Conservation (phyloP, 495 filamentous ascomycete genomes). For the Chaetomium fimeti region DNA sequence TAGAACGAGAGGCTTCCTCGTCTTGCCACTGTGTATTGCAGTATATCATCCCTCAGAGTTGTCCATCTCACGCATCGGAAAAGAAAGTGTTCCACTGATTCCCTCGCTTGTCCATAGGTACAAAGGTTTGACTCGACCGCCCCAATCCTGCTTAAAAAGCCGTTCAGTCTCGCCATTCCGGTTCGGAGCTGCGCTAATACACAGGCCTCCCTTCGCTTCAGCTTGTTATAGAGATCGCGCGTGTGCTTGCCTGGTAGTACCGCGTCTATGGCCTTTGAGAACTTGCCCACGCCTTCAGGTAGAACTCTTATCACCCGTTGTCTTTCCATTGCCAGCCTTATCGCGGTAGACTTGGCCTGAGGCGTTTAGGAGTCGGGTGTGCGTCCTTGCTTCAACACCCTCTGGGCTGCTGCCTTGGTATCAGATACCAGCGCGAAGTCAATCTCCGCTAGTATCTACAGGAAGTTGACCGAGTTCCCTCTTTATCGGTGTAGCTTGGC, state of each 20-base stretch:
- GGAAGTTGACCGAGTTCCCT: slow-evolving; percentile 18
- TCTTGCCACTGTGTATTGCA: slow-evolving; percentile 35
- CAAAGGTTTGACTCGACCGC: slow-evolving; percentile 24
- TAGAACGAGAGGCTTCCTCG: slow-evolving; percentile 37
- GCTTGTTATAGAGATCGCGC: slow-evolving; percentile 34
- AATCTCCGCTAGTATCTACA: slow-evolving; percentile 13
- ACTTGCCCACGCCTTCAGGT: slow-evolving; percentile 32
- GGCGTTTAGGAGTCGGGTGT: not conserved
- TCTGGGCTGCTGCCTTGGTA: slow-evolving; percentile 14
- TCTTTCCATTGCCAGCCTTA: not conserved
- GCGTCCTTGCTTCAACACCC: slow-evolving; percentile 9
- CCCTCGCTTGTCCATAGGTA: slow-evolving; percentile 38
- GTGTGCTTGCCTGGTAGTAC: slow-evolving; percentile 39
- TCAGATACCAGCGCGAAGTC: slow-evolving; percentile 12
- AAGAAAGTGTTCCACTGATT: slow-evolving; percentile 35
- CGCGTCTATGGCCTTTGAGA: slow-evolving; percentile 34
- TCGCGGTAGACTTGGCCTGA: not conserved
- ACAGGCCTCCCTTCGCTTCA: slow-evolving; percentile 31
- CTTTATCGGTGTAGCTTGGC: slow-evolving; percentile 8
- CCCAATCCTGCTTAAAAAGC: slow-evolving; percentile 37
- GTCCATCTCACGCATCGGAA: slow-evolving; percentile 39
- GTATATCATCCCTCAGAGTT: slow-evolving; percentile 35
- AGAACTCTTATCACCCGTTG: slow-evolving; percentile 1
- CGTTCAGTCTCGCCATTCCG: slow-evolving; percentile 40
- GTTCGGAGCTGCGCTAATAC: slow-evolving; percentile 39